Conservation (phyloP, 768 basidiomycete species). For the Tephrocybe sp. region DNA sequence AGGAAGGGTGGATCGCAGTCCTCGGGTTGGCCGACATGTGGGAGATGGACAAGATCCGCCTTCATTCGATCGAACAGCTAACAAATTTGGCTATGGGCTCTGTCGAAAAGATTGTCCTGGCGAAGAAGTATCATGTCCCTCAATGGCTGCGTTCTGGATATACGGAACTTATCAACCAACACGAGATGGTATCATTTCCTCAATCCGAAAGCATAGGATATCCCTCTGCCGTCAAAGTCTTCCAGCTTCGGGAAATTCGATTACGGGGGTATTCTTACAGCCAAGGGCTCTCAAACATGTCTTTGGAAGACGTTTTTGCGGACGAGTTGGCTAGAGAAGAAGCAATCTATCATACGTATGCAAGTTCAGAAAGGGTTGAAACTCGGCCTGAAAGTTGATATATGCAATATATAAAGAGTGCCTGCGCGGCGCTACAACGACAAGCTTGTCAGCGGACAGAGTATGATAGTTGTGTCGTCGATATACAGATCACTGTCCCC, state of each 20-base stretch:
- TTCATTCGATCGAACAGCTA: conserved; percentile 13
- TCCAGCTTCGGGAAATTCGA: conserved; percentile 11
- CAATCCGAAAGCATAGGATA: conserved; percentile 11
- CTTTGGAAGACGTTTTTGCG: conserved; percentile 5
- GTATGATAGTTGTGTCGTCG: conserved; percentile 15
- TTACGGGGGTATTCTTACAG: background rate
- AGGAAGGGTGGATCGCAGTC: conserved; percentile 18
- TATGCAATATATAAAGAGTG: too few species aligned
- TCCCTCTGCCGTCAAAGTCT: conserved; percentile 12
- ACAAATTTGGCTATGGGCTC: background rate
- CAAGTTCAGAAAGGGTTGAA: too few species aligned
- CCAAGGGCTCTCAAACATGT: background rate
- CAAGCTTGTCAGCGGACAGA: conserved; percentile 13
- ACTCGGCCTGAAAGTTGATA: background rate
- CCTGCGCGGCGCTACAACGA: too few species aligned
- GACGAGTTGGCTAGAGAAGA: conserved; percentile 5
- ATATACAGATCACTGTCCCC: conserved; percentile 16
- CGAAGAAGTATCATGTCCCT: conserved; percentile 16
- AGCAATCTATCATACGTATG: background rate
- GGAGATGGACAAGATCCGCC: conserved; percentile 17
- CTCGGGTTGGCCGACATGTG: conserved; percentile 14
- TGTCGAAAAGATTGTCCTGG: conserved; percentile 8
- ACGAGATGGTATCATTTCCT: conserved; percentile 2
- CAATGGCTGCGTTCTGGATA: conserved; percentile 17
- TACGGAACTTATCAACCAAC: conserved; percentile 5